Evolutionary conservation across 2,329 filamentous ascomycete species (phyloP), one percentile per base, ranked within the genome.

Genomic region (Pseudogymnoascus sp.): DNA sequence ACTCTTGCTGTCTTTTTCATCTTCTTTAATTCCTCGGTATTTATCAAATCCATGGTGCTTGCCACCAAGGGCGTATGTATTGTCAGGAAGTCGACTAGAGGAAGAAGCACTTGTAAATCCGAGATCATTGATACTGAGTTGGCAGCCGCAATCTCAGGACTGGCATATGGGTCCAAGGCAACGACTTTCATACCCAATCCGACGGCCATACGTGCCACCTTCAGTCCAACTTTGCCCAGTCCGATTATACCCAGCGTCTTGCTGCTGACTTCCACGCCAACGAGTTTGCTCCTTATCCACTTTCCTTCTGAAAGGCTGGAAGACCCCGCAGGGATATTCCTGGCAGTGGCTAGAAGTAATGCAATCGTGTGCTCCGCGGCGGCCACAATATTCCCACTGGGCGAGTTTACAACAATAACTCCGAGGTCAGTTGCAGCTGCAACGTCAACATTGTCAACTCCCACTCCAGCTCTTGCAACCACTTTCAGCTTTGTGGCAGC

Each of bases 391-490:
- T 95, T 95, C 1, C 90, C 90, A 16, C 84, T 83, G 0, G 90
- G 90, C 26, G 85, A 88, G 74, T 93, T 95, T 63, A 93, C 86
- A 1, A 95, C 90, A 61, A 93, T 86, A 65, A 93, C 86, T 19
- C 90, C 90, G 62, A 86, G 79, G 40, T 82, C 80, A 0, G 89
- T 93, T 2, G 90, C 90, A 6, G 85, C 83, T 35, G 84, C 79
- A 0, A 93, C 86, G 71, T 93, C 82, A 59, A 95, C 90, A 76
- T 93, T 93, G 76, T 93, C 89, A 24, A 93, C 89, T 33, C 89
- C 90, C 1, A 93, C 90, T 11, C 90, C 90, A 11, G 90, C 90
- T 65, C 90, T 81, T 2, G 89, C 90, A 21, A 95, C 89, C 7
- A 93, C 90, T 67, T 88, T 87, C 61, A 93, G 80, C 64, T 85